A percentile compares a stretch with the other conserved stretches of the same genome.
phyloP scores from a whole-genome alignment of 768 basidiomycete species.

The Suillus decipiens region DNA sequence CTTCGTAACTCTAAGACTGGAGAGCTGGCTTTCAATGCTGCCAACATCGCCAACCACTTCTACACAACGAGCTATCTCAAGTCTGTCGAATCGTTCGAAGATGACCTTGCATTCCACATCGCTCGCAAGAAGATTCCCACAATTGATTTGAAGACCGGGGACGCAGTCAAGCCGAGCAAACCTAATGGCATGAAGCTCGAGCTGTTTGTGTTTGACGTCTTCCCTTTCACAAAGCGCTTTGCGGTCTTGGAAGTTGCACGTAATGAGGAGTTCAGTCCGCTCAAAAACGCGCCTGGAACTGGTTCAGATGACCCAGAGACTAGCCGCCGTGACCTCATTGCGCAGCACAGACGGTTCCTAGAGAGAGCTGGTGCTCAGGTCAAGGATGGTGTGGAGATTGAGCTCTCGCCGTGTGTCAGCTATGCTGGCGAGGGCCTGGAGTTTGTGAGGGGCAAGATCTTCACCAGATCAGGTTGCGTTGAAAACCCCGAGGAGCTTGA shows the following conservation, averaged over 20 bases:
- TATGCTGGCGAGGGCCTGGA: conserved; percentile 94
- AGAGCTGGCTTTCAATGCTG: conserved; percentile 89
- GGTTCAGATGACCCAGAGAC: conserved; percentile 90
- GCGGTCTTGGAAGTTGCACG: conserved; percentile 88
- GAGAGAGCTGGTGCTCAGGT: conserved; percentile 74
- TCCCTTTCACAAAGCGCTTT: conserved; percentile 84
- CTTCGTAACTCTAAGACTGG: conserved; percentile 65
- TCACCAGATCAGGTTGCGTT: conserved; percentile 74
- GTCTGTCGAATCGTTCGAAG: conserved; percentile 77
- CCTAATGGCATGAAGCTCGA: conserved; percentile 99
- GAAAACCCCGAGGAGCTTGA: conserved; percentile 71
- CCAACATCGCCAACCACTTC: conserved; percentile 98
- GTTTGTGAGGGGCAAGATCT: conserved; percentile 71
- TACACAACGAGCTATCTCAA: conserved; percentile 88
- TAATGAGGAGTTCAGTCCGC: conserved; percentile 90
- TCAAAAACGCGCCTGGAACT: conserved; percentile 96
- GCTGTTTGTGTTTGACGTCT: conserved; percentile 98
- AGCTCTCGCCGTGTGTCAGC: conserved; percentile 84
- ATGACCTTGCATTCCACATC: conserved; percentile 93
- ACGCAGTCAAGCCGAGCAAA: conserved; percentile 72
- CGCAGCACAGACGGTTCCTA: conserved; percentile 86
- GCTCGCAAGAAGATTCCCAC: conserved; percentile 96
- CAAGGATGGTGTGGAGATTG: conserved; percentile 79
- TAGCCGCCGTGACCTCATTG: conserved; percentile 84
- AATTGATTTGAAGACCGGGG: conserved; percentile 69